Evolutionary conservation across 345 rosid species (phyloP), one percentile per base, ranked within the genome.

Genomic region (Eucalyptus brandiana): DNA sequence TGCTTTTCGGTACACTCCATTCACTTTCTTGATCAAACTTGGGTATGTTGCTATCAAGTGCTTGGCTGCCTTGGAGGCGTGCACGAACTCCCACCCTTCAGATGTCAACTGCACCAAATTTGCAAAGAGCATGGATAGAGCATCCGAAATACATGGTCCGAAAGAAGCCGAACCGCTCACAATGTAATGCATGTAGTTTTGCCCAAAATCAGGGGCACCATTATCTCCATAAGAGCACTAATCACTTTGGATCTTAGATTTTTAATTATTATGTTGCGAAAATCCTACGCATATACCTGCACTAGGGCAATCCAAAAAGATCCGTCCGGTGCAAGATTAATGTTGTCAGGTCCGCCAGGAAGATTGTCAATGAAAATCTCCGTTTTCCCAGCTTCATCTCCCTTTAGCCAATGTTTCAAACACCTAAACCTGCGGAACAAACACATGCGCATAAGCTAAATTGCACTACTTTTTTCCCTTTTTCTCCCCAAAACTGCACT

Each of bases 301-400:
- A 93, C 0, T 65, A 94, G 23, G 13, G 92, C 93, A 13, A 95
- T 93, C 96, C 94, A 95, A 90, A 93, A 95, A 30, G 96, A 91
- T 34, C 95, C 95, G 37, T 95, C 95, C 3, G 95, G 95, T 30
- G 95, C 95, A 32, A 94, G 92, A 86, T 91, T 90, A 65, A 95
- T 92, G 91, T 95, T 95, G 54, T 95, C 94, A 30, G 96, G 95
- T 72, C 88, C 94, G 3, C 90, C 93, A 1, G 94, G 96, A 72
- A 95, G 96, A 89, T 93, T 92, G 21, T 93, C 91, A 9, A 94
- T 12, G 37, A 93, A 89, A 85, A 91, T 58, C 88, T 95, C 93
- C 42, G 93, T 92, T 87, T 90, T 45, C 24, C 94, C 95, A 89
- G 87, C 88, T 3, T 30, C 88, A 54, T 90, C 65, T 21, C 95